Evolutionary conservation across 2,329 filamentous ascomycete genomes (phyloP), one percentile per base, ranked within the genome.

Genomic region (Scedosporium dehoogii): DNA sequence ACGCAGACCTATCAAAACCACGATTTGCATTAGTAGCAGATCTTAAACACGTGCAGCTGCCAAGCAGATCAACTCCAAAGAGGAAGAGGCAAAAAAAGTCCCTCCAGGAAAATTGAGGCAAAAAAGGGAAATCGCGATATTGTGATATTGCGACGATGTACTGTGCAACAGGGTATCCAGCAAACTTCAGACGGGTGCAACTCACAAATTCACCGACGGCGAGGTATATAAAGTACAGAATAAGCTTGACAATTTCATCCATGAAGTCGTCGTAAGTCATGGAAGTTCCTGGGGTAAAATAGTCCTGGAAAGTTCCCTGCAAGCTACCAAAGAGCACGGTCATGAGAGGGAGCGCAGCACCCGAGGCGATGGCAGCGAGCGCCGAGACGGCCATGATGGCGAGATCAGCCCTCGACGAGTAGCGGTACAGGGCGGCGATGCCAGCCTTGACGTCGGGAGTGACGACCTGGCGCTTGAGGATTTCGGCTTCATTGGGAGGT

Each of bases 211-310:
- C 88, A 66, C 81, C 91, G 63, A 96, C 85, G 53, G 84, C 91
- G 57, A 96, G 82, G 72, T 96, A 96, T 41, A 96, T 77, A 67
- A 96, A 94, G 74, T 96, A 96, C 42, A 96, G 75, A 10, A 92
- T 88, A 68, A 88, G 83, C 53, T 79, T 78, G 7, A 76, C 76
- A 68, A 96, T 77, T 64, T 85, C 76, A 61, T 75, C 65, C 59
- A 81, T 79, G 73, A 94, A 94, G 0, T 78, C 75, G 44, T 78
- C 70, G 51, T 80, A 80, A 1, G 74, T 70, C 18, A 82, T 76
- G 1, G 79, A 73, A 0, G 69, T 71, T 6, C 75, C 75, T 3
- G 68, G 61, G 21, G 77, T 72, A 66, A 89, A 83, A 67, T 85
- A 90, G 23, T 78, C 71, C 68, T 89, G 83, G 71, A 96, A 96